Percentiles rank a stretch among this genome's conserved stretches.
These are phyloP conservation scores for Pinus tabuliformis DNA, from an alignment of 75 land plant genomes.

Conservation along the genomic window DNA sequence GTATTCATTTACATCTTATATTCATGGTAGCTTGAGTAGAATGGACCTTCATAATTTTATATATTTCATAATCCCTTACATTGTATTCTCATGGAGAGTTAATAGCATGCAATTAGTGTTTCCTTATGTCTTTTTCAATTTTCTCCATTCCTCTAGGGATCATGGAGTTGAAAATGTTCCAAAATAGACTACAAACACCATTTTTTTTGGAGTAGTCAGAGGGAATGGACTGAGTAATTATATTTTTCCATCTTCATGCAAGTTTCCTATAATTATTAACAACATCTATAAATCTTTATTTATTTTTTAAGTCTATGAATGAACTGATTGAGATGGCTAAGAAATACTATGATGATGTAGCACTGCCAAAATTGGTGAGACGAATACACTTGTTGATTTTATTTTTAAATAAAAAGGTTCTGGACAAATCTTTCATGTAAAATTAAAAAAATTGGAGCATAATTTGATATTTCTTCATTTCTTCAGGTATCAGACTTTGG, in stretches of 20 bases:
- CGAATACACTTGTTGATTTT: not conserved
- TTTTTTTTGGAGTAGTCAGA: not conserved
- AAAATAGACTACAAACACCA: not conserved
- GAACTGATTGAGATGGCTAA: conserved; percentile 85
- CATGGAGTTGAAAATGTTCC: not conserved
- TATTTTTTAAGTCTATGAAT: conserved; percentile 50
- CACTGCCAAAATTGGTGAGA: conserved; percentile 89
- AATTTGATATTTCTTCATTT: conserved; percentile 7
- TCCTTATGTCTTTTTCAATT: conserved; percentile 1
- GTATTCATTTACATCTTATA: too few relatives aligned
- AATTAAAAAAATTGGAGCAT: not conserved
- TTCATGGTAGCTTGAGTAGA: not conserved
- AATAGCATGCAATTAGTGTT: conserved; percentile 1
- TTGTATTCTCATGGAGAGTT: not conserved
- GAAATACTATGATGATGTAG: conserved; percentile 80
- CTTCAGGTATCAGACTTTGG: conserved; percentile 95
- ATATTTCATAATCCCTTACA: not conserved
- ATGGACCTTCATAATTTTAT: not conserved
- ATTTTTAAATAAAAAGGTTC: not conserved
- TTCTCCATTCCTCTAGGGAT: not conserved
- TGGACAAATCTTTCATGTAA: not conserved
- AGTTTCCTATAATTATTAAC: not conserved
- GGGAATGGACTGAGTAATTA: not conserved
- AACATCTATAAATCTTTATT: not conserved
- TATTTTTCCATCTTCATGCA: not conserved